Conservation (phyloP, 768 basidiomycete genomes). For the Rhodotorula diobovata region DNA sequence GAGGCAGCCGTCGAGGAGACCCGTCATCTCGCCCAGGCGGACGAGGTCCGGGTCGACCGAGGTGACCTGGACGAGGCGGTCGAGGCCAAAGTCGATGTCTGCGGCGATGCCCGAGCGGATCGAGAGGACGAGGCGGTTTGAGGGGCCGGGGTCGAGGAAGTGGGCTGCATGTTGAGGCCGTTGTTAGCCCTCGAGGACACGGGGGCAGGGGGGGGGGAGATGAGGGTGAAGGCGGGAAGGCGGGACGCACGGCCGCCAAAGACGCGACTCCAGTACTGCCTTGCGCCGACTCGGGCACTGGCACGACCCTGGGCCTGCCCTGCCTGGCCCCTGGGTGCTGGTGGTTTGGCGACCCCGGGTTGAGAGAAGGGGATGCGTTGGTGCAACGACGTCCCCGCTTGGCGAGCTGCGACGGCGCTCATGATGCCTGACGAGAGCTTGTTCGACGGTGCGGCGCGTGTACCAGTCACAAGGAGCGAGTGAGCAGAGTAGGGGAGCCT, state of each 20-base stretch:
- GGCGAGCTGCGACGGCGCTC: background rate
- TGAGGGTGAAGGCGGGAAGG: background rate
- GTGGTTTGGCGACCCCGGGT: constrained; percentile 2
- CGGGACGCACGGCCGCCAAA: constrained; percentile 15
- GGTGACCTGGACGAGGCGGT: constrained; percentile 74
- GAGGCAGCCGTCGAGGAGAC: constrained; percentile 74
- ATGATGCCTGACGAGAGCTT: background rate
- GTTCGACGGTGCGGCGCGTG: too few relatives aligned
- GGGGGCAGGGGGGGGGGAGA: too few relatives aligned
- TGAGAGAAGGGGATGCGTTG: constrained; percentile 4
- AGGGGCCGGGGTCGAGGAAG: constrained; percentile 74
- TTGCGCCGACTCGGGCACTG: background rate
- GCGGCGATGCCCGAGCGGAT: constrained; percentile 73
- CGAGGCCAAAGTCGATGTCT: constrained; percentile 85
- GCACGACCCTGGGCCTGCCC: background rate
- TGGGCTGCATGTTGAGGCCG: constrained; percentile 1
- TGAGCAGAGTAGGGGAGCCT: background rate
- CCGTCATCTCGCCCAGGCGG: constrained; percentile 64
- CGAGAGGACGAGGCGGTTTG: constrained; percentile 86
- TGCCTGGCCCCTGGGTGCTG: background rate
- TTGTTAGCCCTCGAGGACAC: background rate
- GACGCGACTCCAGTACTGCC: constrained; percentile 17
- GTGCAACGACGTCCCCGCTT: background rate
- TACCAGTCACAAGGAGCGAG: background rate
- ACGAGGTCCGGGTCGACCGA: constrained; percentile 65